These are phyloP conservation scores for Achlya hypogyna DNA, from an alignment of 352 stramenopile species.

Conservation along the genomic window DNA sequence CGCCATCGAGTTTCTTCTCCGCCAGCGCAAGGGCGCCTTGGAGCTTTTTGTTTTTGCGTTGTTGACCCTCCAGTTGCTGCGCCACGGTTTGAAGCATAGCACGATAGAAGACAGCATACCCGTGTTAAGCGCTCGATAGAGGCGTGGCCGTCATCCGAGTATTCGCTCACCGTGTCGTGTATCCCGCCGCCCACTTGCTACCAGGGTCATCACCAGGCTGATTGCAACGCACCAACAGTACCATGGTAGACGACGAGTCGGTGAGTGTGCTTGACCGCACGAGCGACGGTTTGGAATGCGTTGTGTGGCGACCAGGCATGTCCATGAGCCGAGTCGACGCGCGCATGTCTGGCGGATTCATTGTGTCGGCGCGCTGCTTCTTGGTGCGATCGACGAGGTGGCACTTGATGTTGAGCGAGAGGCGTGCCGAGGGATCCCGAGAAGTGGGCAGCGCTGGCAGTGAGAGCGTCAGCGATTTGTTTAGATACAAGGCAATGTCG, in stretches of 20 bases:
- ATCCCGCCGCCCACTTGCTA: neutral
- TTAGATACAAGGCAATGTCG: conserved; percentile 14
- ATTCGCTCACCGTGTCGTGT: conserved; percentile 11
- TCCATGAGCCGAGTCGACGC: neutral
- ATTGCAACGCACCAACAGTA: neutral
- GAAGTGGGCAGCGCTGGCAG: neutral
- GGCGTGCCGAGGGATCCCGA: neutral
- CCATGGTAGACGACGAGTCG: conserved; percentile 13
- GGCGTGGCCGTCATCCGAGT: conserved; percentile 9
- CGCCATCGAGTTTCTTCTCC: conserved; percentile 1
- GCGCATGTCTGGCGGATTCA: neutral
- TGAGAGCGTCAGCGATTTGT: conserved; percentile 12
- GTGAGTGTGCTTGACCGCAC: conserved; percentile 10
- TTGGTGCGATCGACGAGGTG: neutral
- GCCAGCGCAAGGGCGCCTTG: neutral
- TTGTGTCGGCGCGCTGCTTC: neutral
- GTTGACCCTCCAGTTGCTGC: neutral
- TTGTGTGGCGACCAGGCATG: neutral
- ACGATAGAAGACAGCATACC: neutral
- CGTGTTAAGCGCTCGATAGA: neutral
- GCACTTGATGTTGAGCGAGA: conserved; percentile 4
- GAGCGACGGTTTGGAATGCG: neutral
- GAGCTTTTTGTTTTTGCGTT: neutral
- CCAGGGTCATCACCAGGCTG: neutral
- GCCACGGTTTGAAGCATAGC: neutral